Conservation (phyloP, 306 rosid genomes). For the Prunus armeniaca region DNA sequence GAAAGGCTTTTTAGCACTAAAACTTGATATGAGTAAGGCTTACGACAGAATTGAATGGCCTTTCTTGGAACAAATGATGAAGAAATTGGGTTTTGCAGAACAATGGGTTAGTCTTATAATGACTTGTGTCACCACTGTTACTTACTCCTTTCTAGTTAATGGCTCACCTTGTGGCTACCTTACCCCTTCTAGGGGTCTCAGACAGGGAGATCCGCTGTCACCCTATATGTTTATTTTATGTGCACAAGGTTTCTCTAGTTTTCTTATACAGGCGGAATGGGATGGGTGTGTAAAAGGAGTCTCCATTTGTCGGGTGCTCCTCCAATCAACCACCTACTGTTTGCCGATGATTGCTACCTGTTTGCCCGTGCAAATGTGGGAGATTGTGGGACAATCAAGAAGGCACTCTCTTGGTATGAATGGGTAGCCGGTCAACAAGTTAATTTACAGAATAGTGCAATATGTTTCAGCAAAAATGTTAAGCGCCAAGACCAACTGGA, state of each 20-base stretch:
- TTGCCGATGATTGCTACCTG: not conserved
- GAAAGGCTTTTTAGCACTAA: not conserved
- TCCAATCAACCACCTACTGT: not conserved
- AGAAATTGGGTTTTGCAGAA: not conserved
- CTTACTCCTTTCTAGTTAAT: not conserved
- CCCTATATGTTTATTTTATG: not conserved
- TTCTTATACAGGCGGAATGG: rapidly evolving
- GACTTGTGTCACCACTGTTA: not conserved
- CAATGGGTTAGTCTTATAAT: not conserved
- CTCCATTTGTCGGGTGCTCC: not conserved
- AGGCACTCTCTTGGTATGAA: not conserved
- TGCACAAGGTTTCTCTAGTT: not conserved
- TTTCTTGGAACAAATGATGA: not conserved
- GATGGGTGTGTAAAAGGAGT: no score
- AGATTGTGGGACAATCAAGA: no score
- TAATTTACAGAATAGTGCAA: not conserved
- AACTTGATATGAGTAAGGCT: not conserved
- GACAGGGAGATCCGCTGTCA: not conserved
- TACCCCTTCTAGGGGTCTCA: not conserved
- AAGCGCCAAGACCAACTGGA: not conserved
- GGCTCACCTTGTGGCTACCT: not conserved
- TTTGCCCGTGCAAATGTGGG: not conserved
- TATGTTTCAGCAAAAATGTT: not conserved
- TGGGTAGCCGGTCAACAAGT: not conserved
- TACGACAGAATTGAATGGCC: not conserved